Percentiles rank a stretch among this genome's conserved stretches.
These are phyloP conservation scores for Mortierella alpina DNA, from an alignment of 192 early-diverging fungal genomes.

Conservation along the genomic window DNA sequence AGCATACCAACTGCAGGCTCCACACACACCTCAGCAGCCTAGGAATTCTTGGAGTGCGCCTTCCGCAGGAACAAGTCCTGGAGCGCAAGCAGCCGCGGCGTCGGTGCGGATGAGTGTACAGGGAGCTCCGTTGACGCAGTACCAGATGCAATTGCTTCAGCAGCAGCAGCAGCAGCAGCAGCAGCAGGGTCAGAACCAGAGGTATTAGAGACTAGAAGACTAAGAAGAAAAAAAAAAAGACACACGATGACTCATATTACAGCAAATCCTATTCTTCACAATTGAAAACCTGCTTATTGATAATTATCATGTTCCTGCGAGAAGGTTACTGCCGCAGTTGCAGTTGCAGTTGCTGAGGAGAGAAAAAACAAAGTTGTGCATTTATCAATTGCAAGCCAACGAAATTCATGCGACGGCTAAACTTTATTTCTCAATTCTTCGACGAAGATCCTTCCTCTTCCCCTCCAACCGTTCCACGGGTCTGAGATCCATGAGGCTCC, in stretches of 20 bases:
- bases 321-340: too few species aligned
- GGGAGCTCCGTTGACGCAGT: slow-evolving; percentile 16
- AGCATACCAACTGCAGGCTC: slow-evolving; percentile 11
- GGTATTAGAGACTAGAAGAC: background rate
- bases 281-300: too few species aligned
- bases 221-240: too few species aligned
- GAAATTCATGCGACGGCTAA: too few species aligned
- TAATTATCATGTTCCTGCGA: too few species aligned
- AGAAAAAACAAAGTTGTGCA: too few species aligned
- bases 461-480: too few species aligned
- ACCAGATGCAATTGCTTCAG: slow-evolving; percentile 28
- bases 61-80: slow-evolving; percentile 4
- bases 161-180: slow-evolving; percentile 31
- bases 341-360: background rate
- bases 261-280: too few species aligned
- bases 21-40: background rate
- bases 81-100: background rate
- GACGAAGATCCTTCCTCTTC: background rate
- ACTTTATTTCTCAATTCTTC: background rate
- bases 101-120: slow-evolving; percentile 11
- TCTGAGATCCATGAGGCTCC: background rate
- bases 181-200: background rate
- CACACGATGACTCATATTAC: too few species aligned
- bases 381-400: too few species aligned
- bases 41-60: slow-evolving; percentile 17